Evolutionary conservation across 1,139 yeast genomes (phyloP), one percentile per base, ranked within the genome.

Genomic region (Blastobotrys raffinosifermentans): DNA sequence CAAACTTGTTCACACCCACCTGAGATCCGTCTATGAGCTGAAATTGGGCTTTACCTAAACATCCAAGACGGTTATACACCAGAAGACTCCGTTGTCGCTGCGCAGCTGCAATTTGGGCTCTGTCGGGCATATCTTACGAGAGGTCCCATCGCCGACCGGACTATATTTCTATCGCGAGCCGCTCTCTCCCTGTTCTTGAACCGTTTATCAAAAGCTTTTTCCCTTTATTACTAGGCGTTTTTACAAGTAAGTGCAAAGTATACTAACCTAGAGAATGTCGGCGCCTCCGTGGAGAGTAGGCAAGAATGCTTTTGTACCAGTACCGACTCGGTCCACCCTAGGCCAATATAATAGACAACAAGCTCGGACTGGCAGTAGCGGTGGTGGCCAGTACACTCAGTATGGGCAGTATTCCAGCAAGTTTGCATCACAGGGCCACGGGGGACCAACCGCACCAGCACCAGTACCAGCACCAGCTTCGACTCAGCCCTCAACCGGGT

Each of bases 261-360:
- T n/a, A n/a, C n/a, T n/a, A n/a, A n/a, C n/a, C n/a, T n/a, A 14
- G 5, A 11, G 20, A 20, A 51, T 51, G 54, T 49, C 55, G 18
- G 43, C 48, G 20, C 56, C 56, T 14, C 56, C 56, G n/a, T 51
- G 56, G 56, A 44, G 55, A 34, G 42, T 44, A 31, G 37, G 38
- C 33, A 40, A 40, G 25, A 34, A 21, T 25, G 13, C 27, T n/a
- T 25, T 25, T 25, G 11, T 25, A 6, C 27, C 27, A n/a, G 27
- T 25, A 7, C 15, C 6, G 7, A 6, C 27, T 8, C 7, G 15
- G 7, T 5, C 27, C 6, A n/a, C 14, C 15, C 27, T 25, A 6
- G 27, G 27, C 10, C n/a, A n/a, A n/a, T n/a, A n/a, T n/a, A n/a
- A n/a, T n/a, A n/a, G n/a, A n/a, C n/a, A n/a, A n/a, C n/a, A n/a